phyloP scores from a whole-genome alignment of 139 green algal genomes.

The Haematococcus sp. region DNA sequence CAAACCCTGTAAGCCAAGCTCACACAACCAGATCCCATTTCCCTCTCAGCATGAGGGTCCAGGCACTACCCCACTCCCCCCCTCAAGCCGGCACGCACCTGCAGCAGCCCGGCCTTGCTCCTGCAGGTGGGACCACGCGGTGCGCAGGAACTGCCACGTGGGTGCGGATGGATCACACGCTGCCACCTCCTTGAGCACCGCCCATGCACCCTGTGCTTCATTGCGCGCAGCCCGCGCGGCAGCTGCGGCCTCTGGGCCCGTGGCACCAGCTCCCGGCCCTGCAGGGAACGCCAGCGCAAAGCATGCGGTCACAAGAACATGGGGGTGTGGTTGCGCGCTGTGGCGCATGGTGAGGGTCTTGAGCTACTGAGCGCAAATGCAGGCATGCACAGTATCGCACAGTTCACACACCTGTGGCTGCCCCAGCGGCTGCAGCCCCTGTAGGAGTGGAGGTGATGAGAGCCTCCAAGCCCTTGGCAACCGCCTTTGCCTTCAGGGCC shows the following conservation, averaged over 20 bases:
- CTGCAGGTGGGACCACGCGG: slow-evolving; percentile 43
- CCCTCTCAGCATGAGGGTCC: background rate
- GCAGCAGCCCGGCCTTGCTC: background rate
- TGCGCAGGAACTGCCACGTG: slow-evolving; percentile 75
- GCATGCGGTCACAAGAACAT: background rate
- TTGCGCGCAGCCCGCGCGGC: background rate
- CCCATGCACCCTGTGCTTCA: slow-evolving; percentile 8
- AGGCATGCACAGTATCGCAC: background rate
- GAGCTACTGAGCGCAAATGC: background rate
- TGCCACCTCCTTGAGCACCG: slow-evolving; percentile 7
- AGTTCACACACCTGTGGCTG: background rate
- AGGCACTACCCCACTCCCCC: background rate
- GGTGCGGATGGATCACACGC: slow-evolving; percentile 48
- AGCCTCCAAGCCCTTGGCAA: slow-evolving; percentile 44
- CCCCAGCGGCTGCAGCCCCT: background rate
- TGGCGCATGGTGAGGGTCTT: background rate
- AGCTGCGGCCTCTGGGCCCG: background rate
- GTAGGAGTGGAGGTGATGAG: slow-evolving; percentile 14
- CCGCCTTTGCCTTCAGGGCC: slow-evolving; percentile 21
- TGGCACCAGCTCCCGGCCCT: too few relatives aligned
- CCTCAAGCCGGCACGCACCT: too few relatives aligned
- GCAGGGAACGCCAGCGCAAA: too few relatives aligned
- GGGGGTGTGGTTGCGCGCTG: background rate
- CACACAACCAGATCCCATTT: background rate
- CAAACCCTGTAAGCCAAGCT: too few relatives aligned